Evolutionary conservation across 768 basidiomycete genomes (phyloP), one percentile per base, ranked within the genome.

Genomic region (Galerina sulciceps): DNA sequence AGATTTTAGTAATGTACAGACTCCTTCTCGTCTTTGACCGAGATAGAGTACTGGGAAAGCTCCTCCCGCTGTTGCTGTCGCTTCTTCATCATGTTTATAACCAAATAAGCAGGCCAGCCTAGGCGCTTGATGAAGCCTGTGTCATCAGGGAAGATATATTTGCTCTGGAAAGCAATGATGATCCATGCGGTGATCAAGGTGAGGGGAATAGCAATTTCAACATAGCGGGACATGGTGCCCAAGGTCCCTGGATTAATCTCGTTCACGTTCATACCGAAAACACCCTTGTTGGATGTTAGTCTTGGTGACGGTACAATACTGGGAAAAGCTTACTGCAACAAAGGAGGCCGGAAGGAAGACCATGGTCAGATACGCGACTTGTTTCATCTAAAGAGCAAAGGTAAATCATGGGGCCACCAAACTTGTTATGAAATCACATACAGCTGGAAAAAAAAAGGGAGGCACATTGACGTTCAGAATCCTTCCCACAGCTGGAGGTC

Each of bases 351-450:
- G 86, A 4, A 87, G 71, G 69, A 86, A 87, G 17, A 84, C 63
- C 84, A 87, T 86, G 1, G 83, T 82, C 10, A 88, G 72, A 62
- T 86, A 87, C 0, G 85, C 81, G 44, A 87, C 81, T 69, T 87
- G 81, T 54, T 80, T 82, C 81, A 82, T 84, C 76, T 78, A 53
- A 23, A 47, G 20, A 18, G 8, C 26, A 31, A 50, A 57, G 6
- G 49, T 55, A 41, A 55, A 17, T 6, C 26, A 60, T 26, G 40
- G 35, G 51, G 26, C 50, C 14, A 15, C 35, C 22, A 52, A 44
- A 31, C n/a, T 17, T 49, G 31, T 17, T 22, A 22, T 14, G 17
- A 53, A 10, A 38, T n/a, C n/a, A 65, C 64, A 51, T 62, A 69
- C 65, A 63, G 65, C 68, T 69, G 54, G 26, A 8, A 8, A 31